Evolutionary conservation across 139 green algal species (phyloP), one percentile per base, ranked within the genome.

Genomic region (Marvania coccoides): DNA sequence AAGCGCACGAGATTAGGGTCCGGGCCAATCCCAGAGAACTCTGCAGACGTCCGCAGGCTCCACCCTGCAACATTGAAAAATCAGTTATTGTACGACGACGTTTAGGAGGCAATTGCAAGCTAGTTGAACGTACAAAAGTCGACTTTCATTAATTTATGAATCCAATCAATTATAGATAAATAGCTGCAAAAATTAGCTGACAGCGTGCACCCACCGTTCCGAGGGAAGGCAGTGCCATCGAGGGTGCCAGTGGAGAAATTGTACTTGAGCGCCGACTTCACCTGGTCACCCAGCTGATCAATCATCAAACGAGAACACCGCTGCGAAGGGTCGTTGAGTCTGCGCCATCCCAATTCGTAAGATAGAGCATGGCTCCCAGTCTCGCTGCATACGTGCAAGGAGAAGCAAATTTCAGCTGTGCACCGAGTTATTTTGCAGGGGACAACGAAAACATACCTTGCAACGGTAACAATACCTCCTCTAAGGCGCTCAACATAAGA

Each of bases 321-420:
- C 34, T 66, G 58, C 3, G 61, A 66, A 3, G 78, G 71, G 61
- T 81, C 83, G 6, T 55, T 45, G 31, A 91, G 48, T 38, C 57
- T 69, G 26, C 83, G 67, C 86, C 86, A 93, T 14, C 81, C 86
- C 33, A 85, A 65, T 63, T 88, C 83, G 59, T 90, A 89, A 3
- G 75, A 66, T 23, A 92, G n/a, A 0, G 64, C 47, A 24, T 86
- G 72, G 30, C 30, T 30, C 0, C 70, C 82, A 36, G 72, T 61
- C 36, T 79, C 57, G 53, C 83, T 89, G 81, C n/a, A 67, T 19
- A 33, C 14, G 23, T 29, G 31, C 19, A 72, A 47, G 62, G 12
- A 30, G 9, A 70, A 51, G 19, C 19, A 51, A 51, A 19, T 28
- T 51, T 19, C 19, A 51, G 19, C 19, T 51, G 42, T 10, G 13